Evolutionary conservation across 306 rosid genomes (phyloP).

Genomic region (Sicyos baderoa): DNA sequence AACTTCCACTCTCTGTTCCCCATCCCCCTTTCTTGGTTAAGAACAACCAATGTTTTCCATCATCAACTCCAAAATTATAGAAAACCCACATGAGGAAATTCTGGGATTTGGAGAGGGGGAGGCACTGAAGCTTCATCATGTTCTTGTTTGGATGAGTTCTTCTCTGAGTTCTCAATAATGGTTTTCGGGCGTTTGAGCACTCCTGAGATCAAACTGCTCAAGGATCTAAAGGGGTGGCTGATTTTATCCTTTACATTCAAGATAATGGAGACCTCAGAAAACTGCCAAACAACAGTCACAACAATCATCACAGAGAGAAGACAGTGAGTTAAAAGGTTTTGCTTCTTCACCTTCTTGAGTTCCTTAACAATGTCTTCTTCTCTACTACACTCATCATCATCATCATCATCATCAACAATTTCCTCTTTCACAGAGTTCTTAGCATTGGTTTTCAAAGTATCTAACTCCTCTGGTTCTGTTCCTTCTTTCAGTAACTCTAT

Average conservation of each 20-base stretch:
- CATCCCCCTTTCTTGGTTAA: neutral
- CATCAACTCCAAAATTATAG: constrained; percentile 9
- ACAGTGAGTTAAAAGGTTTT: constrained; percentile 68
- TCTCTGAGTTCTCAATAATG: constrained; percentile 23
- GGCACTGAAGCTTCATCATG: constrained; percentile 24
- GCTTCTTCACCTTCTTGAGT: constrained; percentile 51
- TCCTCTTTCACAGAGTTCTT: constrained; percentile 16
- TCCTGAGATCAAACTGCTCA: constrained; percentile 33
- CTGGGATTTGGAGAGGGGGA: constrained; percentile 34
- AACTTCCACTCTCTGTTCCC: neutral
- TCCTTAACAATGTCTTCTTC: constrained; percentile 50
- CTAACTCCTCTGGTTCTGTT: constrained; percentile 16
- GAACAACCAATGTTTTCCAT: constrained; percentile 7
- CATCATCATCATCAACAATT: neutral
- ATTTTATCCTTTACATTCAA: constrained; percentile 45
- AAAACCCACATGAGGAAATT: constrained; percentile 26
- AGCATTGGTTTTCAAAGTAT: constrained; percentile 17
- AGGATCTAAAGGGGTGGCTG: constrained; percentile 42
- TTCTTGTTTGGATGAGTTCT: constrained; percentile 16
- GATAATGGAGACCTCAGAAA: constrained; percentile 64
- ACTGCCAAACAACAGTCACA: constrained; percentile 65
- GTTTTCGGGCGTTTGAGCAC: constrained; percentile 24
- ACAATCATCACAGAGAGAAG: constrained; percentile 78
- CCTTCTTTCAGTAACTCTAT: constrained; percentile 40
- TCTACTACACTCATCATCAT: constrained; percentile 15